Evolutionary conservation across 305 asterid species (phyloP).

Genomic region (Euphrasia arctica): DNA sequence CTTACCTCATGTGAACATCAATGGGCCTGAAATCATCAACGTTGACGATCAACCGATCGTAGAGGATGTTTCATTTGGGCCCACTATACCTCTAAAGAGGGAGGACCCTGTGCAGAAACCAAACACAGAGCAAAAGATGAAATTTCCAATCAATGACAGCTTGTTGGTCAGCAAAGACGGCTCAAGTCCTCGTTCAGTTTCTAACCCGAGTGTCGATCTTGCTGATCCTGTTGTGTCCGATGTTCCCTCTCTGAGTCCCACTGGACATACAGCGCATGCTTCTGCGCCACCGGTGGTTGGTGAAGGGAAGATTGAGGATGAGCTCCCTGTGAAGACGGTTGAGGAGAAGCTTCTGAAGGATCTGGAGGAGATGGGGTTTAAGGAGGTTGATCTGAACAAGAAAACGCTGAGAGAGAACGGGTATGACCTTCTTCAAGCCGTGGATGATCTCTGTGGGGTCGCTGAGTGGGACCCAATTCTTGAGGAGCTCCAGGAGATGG

Average conservation of each 20-base stretch:
- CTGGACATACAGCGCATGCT: conserved; percentile 6
- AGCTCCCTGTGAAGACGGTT: conserved; percentile 23
- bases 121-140: conserved; percentile 52
- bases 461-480: conserved; percentile 78
- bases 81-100: conserved; percentile 25
- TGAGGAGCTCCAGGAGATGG: conserved; percentile 82
- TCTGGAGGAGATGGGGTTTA: conserved; percentile 82
- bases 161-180: conserved; percentile 60
- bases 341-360: conserved; percentile 61
- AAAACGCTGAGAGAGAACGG: conserved; percentile 60
- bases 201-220: conserved; percentile 50
- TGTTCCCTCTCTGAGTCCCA: conserved; percentile 14
- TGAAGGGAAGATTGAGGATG: conserved; percentile 28
- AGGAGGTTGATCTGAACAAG: conserved; percentile 64
- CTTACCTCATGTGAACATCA: conserved; percentile 50
- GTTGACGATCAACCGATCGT: conserved; percentile 34
- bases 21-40: conserved; percentile 37
- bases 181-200: conserved; percentile 33
- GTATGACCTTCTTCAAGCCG: conserved; percentile 60
- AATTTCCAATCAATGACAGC: conserved; percentile 71
- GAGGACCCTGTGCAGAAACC: conserved; percentile 34
- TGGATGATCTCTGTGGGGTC: conserved; percentile 67
- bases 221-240: conserved; percentile 31
- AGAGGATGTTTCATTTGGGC: conserved; percentile 29
- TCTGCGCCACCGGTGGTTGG: conserved; percentile 23